Percentiles rank a stretch among this genome's conserved stretches.
These are phyloP conservation scores for Haematococcus sp. DNA, from an alignment of 139 green algal genomes.

Conservation along the genomic window DNA sequence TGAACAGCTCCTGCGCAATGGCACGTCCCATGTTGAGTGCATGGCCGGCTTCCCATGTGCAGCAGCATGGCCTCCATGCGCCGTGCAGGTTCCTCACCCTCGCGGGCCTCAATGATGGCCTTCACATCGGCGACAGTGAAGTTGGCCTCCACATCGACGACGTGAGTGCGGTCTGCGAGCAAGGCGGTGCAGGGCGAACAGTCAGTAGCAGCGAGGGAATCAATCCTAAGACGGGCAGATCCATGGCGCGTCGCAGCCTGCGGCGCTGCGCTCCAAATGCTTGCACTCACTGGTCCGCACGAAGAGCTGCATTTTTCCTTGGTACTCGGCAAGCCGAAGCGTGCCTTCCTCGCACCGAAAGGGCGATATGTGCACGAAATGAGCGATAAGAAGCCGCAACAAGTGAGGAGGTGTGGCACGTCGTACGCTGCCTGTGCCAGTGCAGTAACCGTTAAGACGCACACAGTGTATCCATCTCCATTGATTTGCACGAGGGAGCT, in stretches of 20 bases:
- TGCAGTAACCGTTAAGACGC: constrained; percentile 2
- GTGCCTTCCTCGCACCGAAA: constrained; percentile 55
- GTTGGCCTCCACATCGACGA: constrained; percentile 63
- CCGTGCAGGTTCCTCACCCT: constrained; percentile 55
- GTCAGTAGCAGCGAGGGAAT: neutral
- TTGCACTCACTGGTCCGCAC: constrained; percentile 64
- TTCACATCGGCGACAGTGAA: constrained; percentile 81
- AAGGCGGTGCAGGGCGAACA: constrained; percentile 4
- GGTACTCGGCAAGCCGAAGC: constrained; percentile 39
- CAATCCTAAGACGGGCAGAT: constrained; percentile 3
- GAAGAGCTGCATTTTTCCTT: constrained; percentile 61
- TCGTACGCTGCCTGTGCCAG: too few species aligned
- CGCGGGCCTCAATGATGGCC: constrained; percentile 62
- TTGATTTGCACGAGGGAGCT: too few species aligned
- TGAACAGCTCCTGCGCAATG: too few species aligned
- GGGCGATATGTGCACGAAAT: neutral
- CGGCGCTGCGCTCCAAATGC: too few species aligned
- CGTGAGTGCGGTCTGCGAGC: constrained; percentile 72
- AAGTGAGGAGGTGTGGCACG: too few species aligned
- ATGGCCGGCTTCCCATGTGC: neutral
- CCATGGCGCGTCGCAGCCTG: too few species aligned
- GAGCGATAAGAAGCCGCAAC: neutral
- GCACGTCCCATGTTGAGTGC: neutral
- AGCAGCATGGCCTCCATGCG: neutral
- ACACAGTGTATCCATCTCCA: too few species aligned